Conservation (phyloP, 768 basidiomycete genomes). For the Albatrellus ellisii region DNA sequence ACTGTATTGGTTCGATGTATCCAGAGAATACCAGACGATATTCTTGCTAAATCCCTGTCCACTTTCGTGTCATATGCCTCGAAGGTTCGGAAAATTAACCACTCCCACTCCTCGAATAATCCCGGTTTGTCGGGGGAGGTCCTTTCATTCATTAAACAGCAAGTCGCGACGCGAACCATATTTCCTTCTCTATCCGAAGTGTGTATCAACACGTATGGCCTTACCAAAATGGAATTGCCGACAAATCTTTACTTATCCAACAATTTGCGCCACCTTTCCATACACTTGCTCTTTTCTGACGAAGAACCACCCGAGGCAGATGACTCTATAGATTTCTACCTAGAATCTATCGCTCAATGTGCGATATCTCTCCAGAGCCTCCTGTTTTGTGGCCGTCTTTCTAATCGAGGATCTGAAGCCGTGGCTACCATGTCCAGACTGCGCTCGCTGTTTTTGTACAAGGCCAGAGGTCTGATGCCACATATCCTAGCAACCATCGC, state of each 20-base stretch:
- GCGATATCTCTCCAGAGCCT: slow-evolving; percentile 6
- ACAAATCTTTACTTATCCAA: too few relatives aligned
- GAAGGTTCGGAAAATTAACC: slow-evolving; percentile 11
- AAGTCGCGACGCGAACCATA: too few relatives aligned
- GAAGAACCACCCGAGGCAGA: too few relatives aligned
- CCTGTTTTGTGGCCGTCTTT: slow-evolving; percentile 10
- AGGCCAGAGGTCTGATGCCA: slow-evolving; percentile 9
- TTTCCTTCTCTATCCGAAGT: too few relatives aligned
- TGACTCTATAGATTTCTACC: too few relatives aligned
- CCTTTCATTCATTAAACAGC: too few relatives aligned
- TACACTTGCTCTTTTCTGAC: too few relatives aligned
- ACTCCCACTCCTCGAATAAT: too few relatives aligned
- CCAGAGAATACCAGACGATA: background rate
- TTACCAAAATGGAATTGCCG: too few relatives aligned
- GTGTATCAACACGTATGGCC: too few relatives aligned
- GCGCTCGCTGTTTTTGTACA: slow-evolving; percentile 10
- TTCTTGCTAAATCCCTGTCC: slow-evolving; percentile 2
- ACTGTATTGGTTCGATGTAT: background rate
- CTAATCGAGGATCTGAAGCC: slow-evolving; percentile 6
- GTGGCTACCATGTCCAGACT: slow-evolving; percentile 9
- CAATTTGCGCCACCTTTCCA: too few relatives aligned
- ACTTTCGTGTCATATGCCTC: slow-evolving; percentile 10
- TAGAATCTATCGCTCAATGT: slow-evolving; percentile 9
- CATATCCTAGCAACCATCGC: slow-evolving; percentile 11
- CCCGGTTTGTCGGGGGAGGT: too few relatives aligned